Conservation (phyloP, 306 rosid species). For the Castanea sativa region DNA sequence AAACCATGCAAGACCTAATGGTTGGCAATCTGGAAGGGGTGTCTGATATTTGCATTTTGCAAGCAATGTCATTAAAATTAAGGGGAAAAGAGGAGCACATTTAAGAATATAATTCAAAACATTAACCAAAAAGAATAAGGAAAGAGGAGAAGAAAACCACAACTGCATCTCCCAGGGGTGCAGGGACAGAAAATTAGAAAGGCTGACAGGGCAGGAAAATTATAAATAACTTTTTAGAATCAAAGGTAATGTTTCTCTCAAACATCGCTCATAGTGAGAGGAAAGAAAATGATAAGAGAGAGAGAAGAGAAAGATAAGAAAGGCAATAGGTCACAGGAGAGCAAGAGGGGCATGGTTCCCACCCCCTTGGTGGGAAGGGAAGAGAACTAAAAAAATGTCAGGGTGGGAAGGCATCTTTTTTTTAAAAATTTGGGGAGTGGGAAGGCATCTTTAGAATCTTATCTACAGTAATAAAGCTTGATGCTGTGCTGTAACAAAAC, state of each 20-base stretch:
- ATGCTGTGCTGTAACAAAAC: too few species aligned
- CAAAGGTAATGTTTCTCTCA: neutral
- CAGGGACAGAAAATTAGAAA: too few species aligned
- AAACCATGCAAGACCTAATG: neutral
- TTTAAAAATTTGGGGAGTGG: neutral
- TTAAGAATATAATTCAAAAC: neutral
- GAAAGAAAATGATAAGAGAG: neutral
- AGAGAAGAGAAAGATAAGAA: neutral
- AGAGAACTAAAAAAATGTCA: neutral
- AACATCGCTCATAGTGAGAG: neutral
- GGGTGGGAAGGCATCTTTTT: neutral
- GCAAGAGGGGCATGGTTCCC: too few species aligned
- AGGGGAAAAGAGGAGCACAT: neutral
- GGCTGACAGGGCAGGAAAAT: too few species aligned
- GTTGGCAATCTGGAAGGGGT: neutral
- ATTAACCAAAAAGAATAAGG: neutral
- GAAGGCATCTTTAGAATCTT: neutral
- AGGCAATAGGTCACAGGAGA: too few species aligned
- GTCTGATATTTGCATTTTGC: neutral
- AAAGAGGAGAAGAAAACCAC: neutral
- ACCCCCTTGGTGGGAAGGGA: too few species aligned
- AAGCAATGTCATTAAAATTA: neutral
- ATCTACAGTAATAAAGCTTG: neutral
- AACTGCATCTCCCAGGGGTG: neutral
- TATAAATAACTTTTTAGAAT: too few species aligned